Evolutionary conservation across 805 yeast genomes (phyloP), one percentile per base, ranked within the genome.

Genomic region (Sugiyamaella marilandica): DNA sequence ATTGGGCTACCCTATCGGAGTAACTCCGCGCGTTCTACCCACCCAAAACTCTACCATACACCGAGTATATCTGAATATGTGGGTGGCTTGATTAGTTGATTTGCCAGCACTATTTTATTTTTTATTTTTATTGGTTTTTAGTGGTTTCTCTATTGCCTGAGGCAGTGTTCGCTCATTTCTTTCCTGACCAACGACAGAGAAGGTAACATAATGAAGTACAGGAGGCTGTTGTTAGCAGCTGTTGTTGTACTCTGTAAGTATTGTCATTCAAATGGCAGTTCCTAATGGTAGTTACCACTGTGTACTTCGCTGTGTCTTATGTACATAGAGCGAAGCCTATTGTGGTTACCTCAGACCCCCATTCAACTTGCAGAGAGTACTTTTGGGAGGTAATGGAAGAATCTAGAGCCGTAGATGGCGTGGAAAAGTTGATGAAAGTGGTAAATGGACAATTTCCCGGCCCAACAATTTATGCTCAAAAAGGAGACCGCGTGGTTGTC

Each of bases 361-460:
- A 7, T 3, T 13, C 34, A 13, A 4, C 31, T 10, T 5, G 29
- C 18, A 21, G 46, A 16, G 37, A 14, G 45, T n/a, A 24, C 26
- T 8, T 24, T 2, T 36, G 44, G 37, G 35, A 29, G 14, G 45
- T 36, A n/a, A 36, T 10, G n/a, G 45, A 19, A 18, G 39, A 47
- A 46, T 29, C 11, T 41, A 14, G 46, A 32, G 29, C n/a, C 37
- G 35, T 47, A 19, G 61, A 57, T 49, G 62, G 62, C 13, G 61
- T 58, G 13, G 61, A 61, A 49, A 63, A 69, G 43, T 54, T 61
- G 7, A 61, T 67, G 43, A 66, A 69, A 31, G 60, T 68, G 5
- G 65, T 77, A 46, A 77, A 77, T 49, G 74, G 75, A 26, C 57
- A 67, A 46, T 74, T 74, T 50, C 83, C 83, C 1, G 79, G 80